Base-by-base conservation (phyloP, 768 basidiomycete species). In the Suillus variegatus region DNA sequence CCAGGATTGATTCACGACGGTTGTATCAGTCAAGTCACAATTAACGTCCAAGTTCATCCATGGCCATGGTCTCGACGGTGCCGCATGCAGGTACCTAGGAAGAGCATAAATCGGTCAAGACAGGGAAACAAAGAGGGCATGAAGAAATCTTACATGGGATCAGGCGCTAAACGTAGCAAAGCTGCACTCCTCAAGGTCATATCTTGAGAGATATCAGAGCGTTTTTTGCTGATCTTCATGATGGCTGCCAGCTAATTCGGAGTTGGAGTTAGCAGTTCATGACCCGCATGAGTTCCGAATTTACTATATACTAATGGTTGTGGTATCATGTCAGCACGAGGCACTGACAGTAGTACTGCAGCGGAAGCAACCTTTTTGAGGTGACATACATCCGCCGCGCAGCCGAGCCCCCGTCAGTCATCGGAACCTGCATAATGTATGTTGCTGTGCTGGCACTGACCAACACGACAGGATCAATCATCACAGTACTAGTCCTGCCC, bases 11-110 rank as follows among this genome's bases (percentile, higher is more conserved):
- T 57, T 38, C 8, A 57, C 13, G 1, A 6, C 13, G 13, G 20
- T n/a, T 8, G 0, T 38, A 38, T 12, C 5, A n/a, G 6, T 28
- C 4, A 32, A 20, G n/a, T 36, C 13, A 25, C 14, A 12, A 4
- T 32, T 57, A 16, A 32, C 14, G 51, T 64, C 7, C 3, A 71
- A 61, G 32, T 69, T 68, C 65, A 66, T 68, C 78, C 78, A 79
- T n/a, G 77, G 77, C 77, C 78, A 79, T 6, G 75, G 78, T 18
- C 74, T 75, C 36, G 70, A 70, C 5, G 71, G 71, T 10, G 68
- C 66, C 3, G 67, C 70, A 35, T 71, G 70, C 32, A 68, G 61
- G 57, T 68, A 67, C 9, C 70, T 68, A 14, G 9, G 16, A 28
- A 58, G 25, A 60, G 22, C 13, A 57, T 40, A 8, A 16, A 36